These are phyloP conservation scores for Wickerhamomyces hampshirensis DNA, from an alignment of 805 yeast species.

Conservation along the genomic window DNA sequence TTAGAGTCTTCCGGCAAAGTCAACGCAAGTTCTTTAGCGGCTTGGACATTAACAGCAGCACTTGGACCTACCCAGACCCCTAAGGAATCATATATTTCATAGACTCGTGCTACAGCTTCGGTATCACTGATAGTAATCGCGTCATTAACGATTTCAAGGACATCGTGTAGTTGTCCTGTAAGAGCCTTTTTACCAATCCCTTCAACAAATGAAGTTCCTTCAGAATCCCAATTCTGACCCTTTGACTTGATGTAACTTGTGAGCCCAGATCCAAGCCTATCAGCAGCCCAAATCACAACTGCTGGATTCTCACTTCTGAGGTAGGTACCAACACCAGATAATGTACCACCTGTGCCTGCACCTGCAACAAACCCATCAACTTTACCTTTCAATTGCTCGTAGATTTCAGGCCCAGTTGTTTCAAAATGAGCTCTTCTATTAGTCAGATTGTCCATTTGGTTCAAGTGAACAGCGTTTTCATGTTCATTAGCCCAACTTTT, in stretches of 20 bases:
- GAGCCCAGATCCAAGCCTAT: slow-evolving; percentile 80
- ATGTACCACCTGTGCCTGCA: slow-evolving; percentile 84
- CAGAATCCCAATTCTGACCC: slow-evolving; percentile 20
- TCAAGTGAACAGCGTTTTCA: slow-evolving; percentile 62
- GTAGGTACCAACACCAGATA: slow-evolving; percentile 64
- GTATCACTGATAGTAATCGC: slow-evolving; percentile 15
- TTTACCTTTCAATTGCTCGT: slow-evolving; percentile 46
- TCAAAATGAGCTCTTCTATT: slow-evolving; percentile 69
- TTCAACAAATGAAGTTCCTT: slow-evolving; percentile 23
- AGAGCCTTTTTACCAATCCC: slow-evolving; percentile 22
- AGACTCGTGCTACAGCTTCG: slow-evolving; percentile 15
- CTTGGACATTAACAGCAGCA: slow-evolving; percentile 20
- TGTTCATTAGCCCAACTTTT: slow-evolving; percentile 30
- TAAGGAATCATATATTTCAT: slow-evolving; percentile 14
- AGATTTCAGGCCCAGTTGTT: slow-evolving; percentile 78
- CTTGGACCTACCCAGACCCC: slow-evolving; percentile 21
- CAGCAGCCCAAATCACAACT: slow-evolving; percentile 56
- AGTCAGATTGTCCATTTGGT: slow-evolving; percentile 73
- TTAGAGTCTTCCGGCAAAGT: slow-evolving; percentile 22
- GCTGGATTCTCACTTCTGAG: slow-evolving; percentile 42
- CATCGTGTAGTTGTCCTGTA: slow-evolving; percentile 19
- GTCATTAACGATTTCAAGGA: slow-evolving; percentile 14
- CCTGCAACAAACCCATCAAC: slow-evolving; percentile 68
- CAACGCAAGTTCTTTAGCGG: slow-evolving; percentile 18
- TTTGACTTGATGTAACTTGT: slow-evolving; percentile 15